These are phyloP conservation scores for Holtermanniella nyarrowii DNA, from an alignment of 768 basidiomycete genomes.

Conservation along the genomic window DNA sequence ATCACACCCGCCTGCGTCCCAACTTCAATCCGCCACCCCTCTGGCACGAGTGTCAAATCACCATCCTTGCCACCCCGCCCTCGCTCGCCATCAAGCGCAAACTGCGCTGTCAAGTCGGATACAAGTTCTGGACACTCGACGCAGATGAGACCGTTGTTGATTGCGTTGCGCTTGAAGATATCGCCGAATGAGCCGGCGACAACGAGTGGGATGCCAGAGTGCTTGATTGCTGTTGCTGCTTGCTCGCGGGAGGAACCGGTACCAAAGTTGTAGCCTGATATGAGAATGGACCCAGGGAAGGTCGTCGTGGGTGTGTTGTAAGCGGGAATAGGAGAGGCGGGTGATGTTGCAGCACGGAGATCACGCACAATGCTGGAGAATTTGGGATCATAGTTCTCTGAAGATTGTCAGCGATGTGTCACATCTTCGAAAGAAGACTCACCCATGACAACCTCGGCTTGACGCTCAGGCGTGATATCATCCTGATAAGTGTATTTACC, in stretches of 20 bases:
- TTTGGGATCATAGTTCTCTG: slow-evolving; percentile 86
- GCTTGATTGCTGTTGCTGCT: slow-evolving; percentile 91
- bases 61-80: slow-evolving; percentile 70
- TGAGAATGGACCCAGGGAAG: slow-evolving; percentile 63
- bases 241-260: slow-evolving; percentile 98
- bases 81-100: slow-evolving; percentile 62
- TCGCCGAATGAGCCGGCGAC: slow-evolving; percentile 98
- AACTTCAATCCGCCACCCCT: slow-evolving; percentile 56
- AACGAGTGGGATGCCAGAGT: slow-evolving; percentile 84
- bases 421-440: slow-evolving; percentile 6
- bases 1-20: slow-evolving; percentile 63
- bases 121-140: slow-evolving; percentile 86
- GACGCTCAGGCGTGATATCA: slow-evolving; percentile 87
- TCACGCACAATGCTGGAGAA: slow-evolving; percentile 63
- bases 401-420: slow-evolving; percentile 1
- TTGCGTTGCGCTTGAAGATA: slow-evolving; percentile 97
- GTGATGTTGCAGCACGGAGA: slow-evolving; percentile 25
- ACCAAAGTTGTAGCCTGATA: slow-evolving; percentile 95
- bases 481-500: slow-evolving; percentile 99
- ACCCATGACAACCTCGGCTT: slow-evolving; percentile 89
- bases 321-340: slow-evolving; percentile 15
- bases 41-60: slow-evolving; percentile 66
- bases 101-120: slow-evolving; percentile 62
- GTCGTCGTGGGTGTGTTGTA: slow-evolving; percentile 26
- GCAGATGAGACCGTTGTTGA: slow-evolving; percentile 96